A percentile compares a stretch with the other conserved stretches of the same genome.
Evolutionary conservation across 2,329 filamentous ascomycete species (phyloP).

Genomic region (Colletotrichum falcatum): DNA sequence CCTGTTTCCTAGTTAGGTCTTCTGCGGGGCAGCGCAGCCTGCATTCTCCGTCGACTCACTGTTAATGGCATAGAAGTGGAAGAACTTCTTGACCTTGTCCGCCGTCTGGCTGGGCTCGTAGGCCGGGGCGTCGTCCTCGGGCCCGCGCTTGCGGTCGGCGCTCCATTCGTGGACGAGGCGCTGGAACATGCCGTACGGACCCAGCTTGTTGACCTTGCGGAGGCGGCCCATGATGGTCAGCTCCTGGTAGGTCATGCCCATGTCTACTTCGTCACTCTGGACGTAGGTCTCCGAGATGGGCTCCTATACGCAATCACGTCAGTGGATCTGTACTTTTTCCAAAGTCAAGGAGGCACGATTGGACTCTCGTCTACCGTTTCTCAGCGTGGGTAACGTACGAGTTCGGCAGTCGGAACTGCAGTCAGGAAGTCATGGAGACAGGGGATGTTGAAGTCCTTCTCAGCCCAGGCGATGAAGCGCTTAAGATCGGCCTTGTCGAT

Average conservation of each 20-base stretch:
- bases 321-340: not conserved
- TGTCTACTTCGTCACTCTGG: constrained; percentile 61
- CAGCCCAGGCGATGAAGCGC: constrained; percentile 76
- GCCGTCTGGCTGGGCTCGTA: constrained; percentile 57
- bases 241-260: constrained; percentile 66
- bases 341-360: not conserved
- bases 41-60: constrained; percentile 22
- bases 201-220: constrained; percentile 60
- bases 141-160: constrained; percentile 45
- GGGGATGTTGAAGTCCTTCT: constrained; percentile 69
- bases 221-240: constrained; percentile 52
- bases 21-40: no score
- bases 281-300: constrained; percentile 73
- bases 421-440: constrained; percentile 75
- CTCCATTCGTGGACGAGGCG: constrained; percentile 61
- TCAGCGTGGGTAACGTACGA: constrained; percentile 46
- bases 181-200: constrained; percentile 60
- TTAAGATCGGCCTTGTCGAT: constrained; percentile 76
- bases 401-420: constrained; percentile 71
- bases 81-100: constrained; percentile 56
- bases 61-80: constrained; percentile 70
- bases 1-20: constrained; percentile 17
- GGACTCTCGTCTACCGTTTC: not conserved
- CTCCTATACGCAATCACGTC: constrained; percentile 50
- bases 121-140: constrained; percentile 47